phyloP scores from a whole-genome alignment of 192 early-diverging fungal species.

The Umbelopsis vinacea region DNA sequence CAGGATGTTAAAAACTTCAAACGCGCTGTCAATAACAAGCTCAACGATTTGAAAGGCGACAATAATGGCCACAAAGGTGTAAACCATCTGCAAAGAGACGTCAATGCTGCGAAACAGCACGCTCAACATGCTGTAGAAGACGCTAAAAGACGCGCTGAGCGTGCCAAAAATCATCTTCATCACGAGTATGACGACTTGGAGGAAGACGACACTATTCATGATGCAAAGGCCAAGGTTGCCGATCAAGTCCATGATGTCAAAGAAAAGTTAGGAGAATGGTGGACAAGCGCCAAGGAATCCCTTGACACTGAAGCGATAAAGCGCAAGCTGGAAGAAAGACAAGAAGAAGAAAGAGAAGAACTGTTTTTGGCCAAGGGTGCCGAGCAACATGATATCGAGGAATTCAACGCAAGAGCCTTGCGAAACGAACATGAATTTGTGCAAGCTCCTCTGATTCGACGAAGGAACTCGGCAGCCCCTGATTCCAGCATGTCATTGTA shows the following conservation, averaged over 20 bases:
- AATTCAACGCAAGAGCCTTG: slow-evolving; percentile 18
- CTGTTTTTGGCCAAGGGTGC: slow-evolving; percentile 18
- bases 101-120: slow-evolving; percentile 16
- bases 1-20: not conserved
- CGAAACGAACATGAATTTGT: slow-evolving; percentile 12
- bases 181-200: not conserved
- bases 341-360: slow-evolving; percentile 18
- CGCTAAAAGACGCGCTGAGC: slow-evolving; percentile 5
- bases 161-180: not conserved
- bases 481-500: slow-evolving; percentile 1
- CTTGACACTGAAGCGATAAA: slow-evolving; percentile 2
- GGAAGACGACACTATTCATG: not conserved
- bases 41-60: not conserved
- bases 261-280: slow-evolving; percentile 3
- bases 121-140: slow-evolving; percentile 2
- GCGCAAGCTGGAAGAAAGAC: slow-evolving; percentile 26
- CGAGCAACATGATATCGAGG: slow-evolving; percentile 16
- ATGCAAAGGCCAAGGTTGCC: slow-evolving; percentile 16
- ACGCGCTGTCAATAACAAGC: not conserved
- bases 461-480: not conserved
- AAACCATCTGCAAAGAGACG: not conserved
- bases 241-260: slow-evolving; percentile 21
- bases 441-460: not conserved
- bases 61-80: not conserved
- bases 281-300: slow-evolving; percentile 19